These are phyloP conservation scores for Citrus cavaleriei DNA, from an alignment of 345 rosid genomes.

Conservation along the genomic window DNA sequence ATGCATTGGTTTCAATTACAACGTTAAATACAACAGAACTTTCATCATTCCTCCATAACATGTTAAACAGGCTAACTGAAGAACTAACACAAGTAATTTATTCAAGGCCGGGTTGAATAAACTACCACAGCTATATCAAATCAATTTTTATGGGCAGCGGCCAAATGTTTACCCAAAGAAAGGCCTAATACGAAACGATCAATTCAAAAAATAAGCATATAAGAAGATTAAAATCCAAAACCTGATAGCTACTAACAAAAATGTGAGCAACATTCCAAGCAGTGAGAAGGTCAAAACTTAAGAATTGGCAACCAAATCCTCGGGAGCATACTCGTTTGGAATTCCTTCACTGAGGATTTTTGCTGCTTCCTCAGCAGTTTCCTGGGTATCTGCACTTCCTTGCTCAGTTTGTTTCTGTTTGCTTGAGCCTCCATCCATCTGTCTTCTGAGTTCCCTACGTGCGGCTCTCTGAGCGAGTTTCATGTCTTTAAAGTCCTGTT, in stretches of 20 bases:
- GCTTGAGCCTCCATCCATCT: constrained; percentile 36
- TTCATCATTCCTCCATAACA: neutral
- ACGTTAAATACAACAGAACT: neutral
- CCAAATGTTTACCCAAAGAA: neutral
- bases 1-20: neutral
- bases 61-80: neutral
- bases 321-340: constrained; percentile 31
- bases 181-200: neutral
- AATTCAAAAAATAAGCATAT: neutral
- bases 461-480: constrained; percentile 59
- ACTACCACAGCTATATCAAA: neutral
- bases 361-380: constrained; percentile 9
- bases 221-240: neutral
- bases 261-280: neutral
- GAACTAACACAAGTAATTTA: neutral
- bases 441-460: constrained; percentile 64
- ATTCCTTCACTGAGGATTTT: constrained; percentile 21
- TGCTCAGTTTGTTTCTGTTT: constrained; percentile 29
- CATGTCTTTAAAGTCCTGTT: constrained; percentile 72
- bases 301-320: constrained; percentile 42
- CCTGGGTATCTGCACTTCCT: constrained; percentile 16
- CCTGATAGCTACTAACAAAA: neutral
- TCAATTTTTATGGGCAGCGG: neutral
- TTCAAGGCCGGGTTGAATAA: neutral
- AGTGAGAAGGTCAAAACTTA: constrained; percentile 8